Conservation (phyloP, 2,329 filamentous ascomycete genomes). For the Pleurostoma richardsiae region DNA sequence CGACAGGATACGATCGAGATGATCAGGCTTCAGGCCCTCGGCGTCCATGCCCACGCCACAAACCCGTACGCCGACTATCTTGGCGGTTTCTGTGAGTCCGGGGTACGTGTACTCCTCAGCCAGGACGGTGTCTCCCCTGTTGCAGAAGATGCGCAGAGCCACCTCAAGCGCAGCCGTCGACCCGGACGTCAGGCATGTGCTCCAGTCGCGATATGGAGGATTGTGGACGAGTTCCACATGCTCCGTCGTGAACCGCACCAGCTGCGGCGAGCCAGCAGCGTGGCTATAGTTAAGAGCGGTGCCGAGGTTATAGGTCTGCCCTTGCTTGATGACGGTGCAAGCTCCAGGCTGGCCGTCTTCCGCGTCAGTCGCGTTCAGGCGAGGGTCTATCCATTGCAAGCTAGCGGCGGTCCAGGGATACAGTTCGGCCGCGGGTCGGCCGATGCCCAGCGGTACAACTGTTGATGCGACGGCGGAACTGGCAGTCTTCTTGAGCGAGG, state of each 20-base stretch:
- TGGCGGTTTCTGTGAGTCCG: slow-evolving; percentile 56
- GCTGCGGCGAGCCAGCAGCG: slow-evolving; percentile 61
- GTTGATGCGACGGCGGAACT: background rate
- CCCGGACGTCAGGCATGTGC: slow-evolving; percentile 60
- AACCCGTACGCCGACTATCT: slow-evolving; percentile 56
- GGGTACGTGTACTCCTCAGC: slow-evolving; percentile 52
- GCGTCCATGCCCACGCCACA: slow-evolving; percentile 60
- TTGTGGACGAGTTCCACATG: slow-evolving; percentile 71
- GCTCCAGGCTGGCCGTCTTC: background rate
- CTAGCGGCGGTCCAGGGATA: background rate
- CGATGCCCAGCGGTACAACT: background rate
- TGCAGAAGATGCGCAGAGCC: slow-evolving; percentile 58
- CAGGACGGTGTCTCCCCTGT: slow-evolving; percentile 61
- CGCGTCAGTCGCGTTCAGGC: background rate
- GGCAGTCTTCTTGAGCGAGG: background rate
- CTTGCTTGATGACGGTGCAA: background rate
- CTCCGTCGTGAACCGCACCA: slow-evolving; percentile 68
- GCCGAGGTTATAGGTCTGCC: background rate
- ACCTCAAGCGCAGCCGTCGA: slow-evolving; percentile 66
- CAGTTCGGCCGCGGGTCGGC: background rate
- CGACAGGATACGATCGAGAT: slow-evolving; percentile 57
- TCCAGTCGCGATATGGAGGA: slow-evolving; percentile 70
- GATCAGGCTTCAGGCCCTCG: slow-evolving; percentile 57
- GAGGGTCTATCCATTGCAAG: background rate
- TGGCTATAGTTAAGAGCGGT: slow-evolving; percentile 74